These are phyloP conservation scores for Rheum nobile DNA, from an alignment of 148 eudicot species.

Conservation along the genomic window DNA sequence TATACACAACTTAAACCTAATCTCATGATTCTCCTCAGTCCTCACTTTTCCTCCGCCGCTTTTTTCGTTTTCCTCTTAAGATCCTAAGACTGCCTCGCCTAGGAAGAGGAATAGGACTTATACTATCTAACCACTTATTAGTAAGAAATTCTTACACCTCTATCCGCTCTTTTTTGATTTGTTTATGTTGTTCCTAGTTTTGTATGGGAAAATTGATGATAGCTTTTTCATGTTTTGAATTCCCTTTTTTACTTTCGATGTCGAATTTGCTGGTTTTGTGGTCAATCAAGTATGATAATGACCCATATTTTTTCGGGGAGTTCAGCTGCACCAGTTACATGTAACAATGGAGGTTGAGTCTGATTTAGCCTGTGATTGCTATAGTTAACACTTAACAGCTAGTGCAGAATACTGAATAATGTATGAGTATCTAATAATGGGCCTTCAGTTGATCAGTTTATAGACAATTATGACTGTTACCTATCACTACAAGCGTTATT, in stretches of 20 bases:
- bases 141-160: background rate
- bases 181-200: background rate
- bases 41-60: too few relatives aligned
- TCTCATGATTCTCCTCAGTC: too few relatives aligned
- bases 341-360: background rate
- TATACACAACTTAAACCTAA: too few relatives aligned
- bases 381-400: background rate
- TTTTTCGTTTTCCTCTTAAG: too few relatives aligned
- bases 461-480: background rate
- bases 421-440: too few relatives aligned
- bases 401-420: too few relatives aligned
- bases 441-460: background rate
- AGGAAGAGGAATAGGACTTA: slow-evolving; percentile 42
- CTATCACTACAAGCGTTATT: too few relatives aligned
- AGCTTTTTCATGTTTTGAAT: background rate
- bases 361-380: background rate
- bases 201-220: background rate
- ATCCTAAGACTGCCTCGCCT: slow-evolving; percentile 65
- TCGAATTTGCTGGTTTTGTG: background rate
- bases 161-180: background rate
- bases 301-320: background rate
- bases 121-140: background rate
- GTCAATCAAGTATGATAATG: background rate
- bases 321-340: background rate
- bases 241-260: background rate